A percentile compares a stretch with the other conserved stretches of the same genome.
phyloP scores from a whole-genome alignment of 805 yeast species.

The Scheffersomyces coipomensis region DNA sequence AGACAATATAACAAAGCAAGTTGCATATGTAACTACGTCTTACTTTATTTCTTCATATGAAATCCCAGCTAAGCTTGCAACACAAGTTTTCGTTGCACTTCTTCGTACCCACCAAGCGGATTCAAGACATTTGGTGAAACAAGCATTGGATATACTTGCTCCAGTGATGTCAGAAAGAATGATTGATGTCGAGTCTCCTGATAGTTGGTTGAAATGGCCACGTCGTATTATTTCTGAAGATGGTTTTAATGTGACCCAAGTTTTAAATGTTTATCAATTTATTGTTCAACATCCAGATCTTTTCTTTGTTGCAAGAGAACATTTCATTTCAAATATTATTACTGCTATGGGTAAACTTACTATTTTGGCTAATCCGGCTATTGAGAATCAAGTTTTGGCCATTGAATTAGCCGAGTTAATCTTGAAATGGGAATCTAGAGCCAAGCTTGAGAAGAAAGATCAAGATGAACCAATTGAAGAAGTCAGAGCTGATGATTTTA shows the following conservation, averaged over 20 bases:
- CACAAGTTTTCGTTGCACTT: constrained; percentile 89
- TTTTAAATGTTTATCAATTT: constrained; percentile 82
- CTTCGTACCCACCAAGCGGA: constrained; percentile 83
- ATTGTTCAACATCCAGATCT: constrained; percentile 81
- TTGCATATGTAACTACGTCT: constrained; percentile 87
- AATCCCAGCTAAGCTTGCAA: constrained; percentile 83
- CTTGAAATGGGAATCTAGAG: constrained; percentile 75
- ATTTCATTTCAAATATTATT: constrained; percentile 83
- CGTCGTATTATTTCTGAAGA: constrained; percentile 89
- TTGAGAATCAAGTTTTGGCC: constrained; percentile 81
- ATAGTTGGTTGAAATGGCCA: constrained; percentile 91
- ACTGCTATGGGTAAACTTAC: constrained; percentile 91
- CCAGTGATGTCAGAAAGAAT: constrained; percentile 78
- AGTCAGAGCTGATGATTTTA: constrained; percentile 28
- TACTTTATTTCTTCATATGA: constrained; percentile 85
- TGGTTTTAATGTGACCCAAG: constrained; percentile 82
- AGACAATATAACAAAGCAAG: constrained; percentile 84
- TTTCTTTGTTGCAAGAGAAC: constrained; percentile 83
- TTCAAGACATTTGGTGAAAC: constrained; percentile 77
- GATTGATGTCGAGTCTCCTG: constrained; percentile 50
- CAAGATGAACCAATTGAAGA: constrained; percentile 7
- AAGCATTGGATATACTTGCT: constrained; percentile 84
- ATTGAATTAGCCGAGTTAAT: constrained; percentile 87
- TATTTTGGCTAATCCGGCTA: constrained; percentile 68
- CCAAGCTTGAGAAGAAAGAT: constrained; percentile 5